Conservation (phyloP, 768 basidiomycete species). For the Trametes elegans region DNA sequence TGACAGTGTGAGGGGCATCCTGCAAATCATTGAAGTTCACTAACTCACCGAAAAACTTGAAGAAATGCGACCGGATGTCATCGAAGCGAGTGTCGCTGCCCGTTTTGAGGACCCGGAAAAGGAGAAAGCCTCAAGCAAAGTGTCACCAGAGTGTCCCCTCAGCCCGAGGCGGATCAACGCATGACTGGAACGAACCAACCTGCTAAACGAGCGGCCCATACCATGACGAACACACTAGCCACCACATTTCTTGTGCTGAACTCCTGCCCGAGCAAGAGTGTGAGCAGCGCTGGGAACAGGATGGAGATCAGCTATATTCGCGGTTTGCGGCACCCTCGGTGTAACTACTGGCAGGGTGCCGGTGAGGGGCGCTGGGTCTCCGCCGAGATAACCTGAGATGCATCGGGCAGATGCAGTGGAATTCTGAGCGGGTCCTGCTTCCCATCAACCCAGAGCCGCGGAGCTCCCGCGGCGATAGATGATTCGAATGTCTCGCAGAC, state of each 20-base stretch:
- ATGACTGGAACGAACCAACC: no score
- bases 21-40: no score
- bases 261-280: slow-evolving; percentile 59
- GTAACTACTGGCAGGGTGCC: no score
- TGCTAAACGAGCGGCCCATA: slow-evolving; percentile 62
- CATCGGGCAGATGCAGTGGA: no score
- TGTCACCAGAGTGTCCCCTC: no score
- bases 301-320: not conserved
- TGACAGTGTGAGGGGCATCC: not conserved
- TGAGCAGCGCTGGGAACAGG: slow-evolving; percentile 49
- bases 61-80: slow-evolving; percentile 61
- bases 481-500: not conserved
- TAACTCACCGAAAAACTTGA: slow-evolving; percentile 54
- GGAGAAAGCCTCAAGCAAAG: slow-evolving; percentile 47
- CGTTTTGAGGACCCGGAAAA: slow-evolving; percentile 67
- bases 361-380: no score
- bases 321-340: no score
- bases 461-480: no score
- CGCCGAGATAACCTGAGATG: no score
- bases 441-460: no score
- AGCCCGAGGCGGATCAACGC: no score
- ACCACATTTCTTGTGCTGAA: slow-evolving; percentile 60
- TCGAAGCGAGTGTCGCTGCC: slow-evolving; percentile 69
- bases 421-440: no score
- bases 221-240: slow-evolving; percentile 57